phyloP scores from a whole-genome alignment of 2,329 filamentous ascomycete genomes.

The Aspergillus fumigatiaffinis region DNA sequence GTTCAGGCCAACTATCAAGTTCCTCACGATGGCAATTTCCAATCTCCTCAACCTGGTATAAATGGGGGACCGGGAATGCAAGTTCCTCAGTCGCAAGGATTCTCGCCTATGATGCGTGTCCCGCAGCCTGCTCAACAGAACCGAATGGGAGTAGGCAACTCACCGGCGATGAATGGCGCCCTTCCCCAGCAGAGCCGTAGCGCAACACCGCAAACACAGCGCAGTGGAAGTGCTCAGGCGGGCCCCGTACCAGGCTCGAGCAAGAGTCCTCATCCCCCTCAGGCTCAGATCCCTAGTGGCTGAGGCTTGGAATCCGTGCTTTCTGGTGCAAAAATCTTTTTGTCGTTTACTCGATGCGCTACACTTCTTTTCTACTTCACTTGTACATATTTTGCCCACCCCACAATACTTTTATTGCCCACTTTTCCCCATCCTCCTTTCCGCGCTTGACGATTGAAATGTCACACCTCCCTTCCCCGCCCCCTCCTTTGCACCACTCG shows the following conservation, averaged over 20 bases:
- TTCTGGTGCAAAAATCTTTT: neutral
- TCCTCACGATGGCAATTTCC: slow-evolving; percentile 37
- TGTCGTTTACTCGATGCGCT: slow-evolving; percentile 2
- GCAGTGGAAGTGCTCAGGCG: slow-evolving; percentile 41
- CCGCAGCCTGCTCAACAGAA: slow-evolving; percentile 45
- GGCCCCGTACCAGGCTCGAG: slow-evolving; percentile 33
- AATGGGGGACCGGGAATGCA: slow-evolving; percentile 39
- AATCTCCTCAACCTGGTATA: slow-evolving; percentile 30
- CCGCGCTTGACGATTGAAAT: neutral
- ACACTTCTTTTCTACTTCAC: slow-evolving; percentile 15
- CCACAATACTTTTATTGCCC: slow-evolving; percentile 14
- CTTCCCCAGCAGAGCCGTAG: slow-evolving; percentile 41
- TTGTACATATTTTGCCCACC: slow-evolving; percentile 30
- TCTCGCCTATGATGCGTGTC: slow-evolving; percentile 52
- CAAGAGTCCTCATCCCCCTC: slow-evolving; percentile 41
- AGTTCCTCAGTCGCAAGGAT: slow-evolving; percentile 47
- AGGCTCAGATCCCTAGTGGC: slow-evolving; percentile 38
- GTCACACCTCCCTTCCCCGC: slow-evolving; percentile 3
- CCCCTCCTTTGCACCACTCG: neutral
- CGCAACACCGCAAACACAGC: slow-evolving; percentile 45
- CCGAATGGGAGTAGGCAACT: slow-evolving; percentile 36
- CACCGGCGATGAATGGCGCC: slow-evolving; percentile 44
- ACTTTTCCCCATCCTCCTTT: neutral
- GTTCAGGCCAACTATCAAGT: slow-evolving; percentile 40
- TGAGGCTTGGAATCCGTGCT: slow-evolving; percentile 11